Base-by-base conservation (phyloP, 768 basidiomycete genomes). In the Trametes sanguinea region DNA sequence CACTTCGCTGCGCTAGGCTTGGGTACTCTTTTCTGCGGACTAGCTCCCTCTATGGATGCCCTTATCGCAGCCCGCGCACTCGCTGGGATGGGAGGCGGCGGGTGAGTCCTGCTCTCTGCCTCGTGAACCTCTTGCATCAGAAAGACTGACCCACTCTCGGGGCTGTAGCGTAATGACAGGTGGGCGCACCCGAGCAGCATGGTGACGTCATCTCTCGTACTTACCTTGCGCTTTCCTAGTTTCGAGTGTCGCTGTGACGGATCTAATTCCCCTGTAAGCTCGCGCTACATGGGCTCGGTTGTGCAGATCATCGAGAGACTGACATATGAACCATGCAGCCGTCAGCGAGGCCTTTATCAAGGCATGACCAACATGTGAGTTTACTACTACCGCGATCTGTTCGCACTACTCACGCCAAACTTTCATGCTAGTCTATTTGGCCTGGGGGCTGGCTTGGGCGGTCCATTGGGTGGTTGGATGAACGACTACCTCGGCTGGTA, bases 31-130 rank as follows among this genome's bases (percentile, higher is more conserved):
- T 79, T 88, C 14, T 98, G 95, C 71, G 96, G 92, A 1, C 67
- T 95, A 44, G 95, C 94, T 44, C 86, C 89, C 8, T 90, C 88
- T 6, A 96, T 98, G 95, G 82, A 85, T 64, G 73, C 81, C 11
- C 81, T 97, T 55, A 93, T 96, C 63, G 80, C 81, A 44, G 91
- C 90, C 58, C 85, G 95, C 11, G 86, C 92, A 3, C 75, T 97
- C 46, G 94, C 95, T 30, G 95, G 95, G 51, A 92, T 93, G 86
- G 94, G 92, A 58, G 93, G 94, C 59, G 94, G 93, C 74, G 90
- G 93, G 86, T 92, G 72, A 75, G 88, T 84, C 44, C 0, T 37
- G 6, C n/a, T 17, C 14, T 33, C 42, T 11, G 22, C 5, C 45
- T 14, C 17, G 65, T 35, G 37, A 56, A 53, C 6, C 62, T 63